Conservation (phyloP, 1,284 basidiomycete genomes). For the Ustanciosporium gigantosporum region DNA sequence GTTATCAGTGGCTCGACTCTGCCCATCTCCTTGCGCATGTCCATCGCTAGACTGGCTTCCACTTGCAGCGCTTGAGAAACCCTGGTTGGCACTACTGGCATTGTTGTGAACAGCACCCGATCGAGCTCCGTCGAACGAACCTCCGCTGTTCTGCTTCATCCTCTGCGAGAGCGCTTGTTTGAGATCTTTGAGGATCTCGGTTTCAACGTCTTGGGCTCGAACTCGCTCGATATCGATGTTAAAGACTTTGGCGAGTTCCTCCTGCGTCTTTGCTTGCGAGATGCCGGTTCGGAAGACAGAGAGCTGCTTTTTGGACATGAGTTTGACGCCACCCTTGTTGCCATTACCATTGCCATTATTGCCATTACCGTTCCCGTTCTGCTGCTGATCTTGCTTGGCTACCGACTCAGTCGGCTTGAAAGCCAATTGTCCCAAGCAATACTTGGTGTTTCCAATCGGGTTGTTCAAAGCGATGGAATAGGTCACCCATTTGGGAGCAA, state of each 20-base stretch:
- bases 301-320: slow-evolving; percentile 29
- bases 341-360: no score
- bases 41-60: slow-evolving; percentile 21
- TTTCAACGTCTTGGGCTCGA: slow-evolving; percentile 8
- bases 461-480: slow-evolving; percentile 65
- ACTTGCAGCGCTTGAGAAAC: not conserved
- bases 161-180: slow-evolving; percentile 9
- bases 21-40: slow-evolving; percentile 9
- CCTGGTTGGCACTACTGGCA: not conserved
- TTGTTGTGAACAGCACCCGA: slow-evolving; percentile 22
- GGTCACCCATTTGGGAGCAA: slow-evolving; percentile 53
- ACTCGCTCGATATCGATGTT: slow-evolving; percentile 25
- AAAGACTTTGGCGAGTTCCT: slow-evolving; percentile 34
- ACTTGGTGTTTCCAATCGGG: slow-evolving; percentile 85
- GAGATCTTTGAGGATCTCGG: slow-evolving; percentile 21
- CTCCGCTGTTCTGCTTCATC: slow-evolving; percentile 5
- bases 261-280: slow-evolving; percentile 39
- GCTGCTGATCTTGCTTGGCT: not conserved
- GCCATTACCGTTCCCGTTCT: no score
- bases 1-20: slow-evolving; percentile 32
- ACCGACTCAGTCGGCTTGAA: slow-evolving; percentile 43
- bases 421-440: slow-evolving; percentile 69
- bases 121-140: slow-evolving; percentile 19
- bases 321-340: slow-evolving; percentile 7
- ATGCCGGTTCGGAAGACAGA: slow-evolving; percentile 19